Percentiles rank a stretch among this genome's conserved stretches.
Evolutionary conservation across 2,329 filamentous ascomycete species (phyloP).

Genomic region (Lachnellula hyalina): DNA sequence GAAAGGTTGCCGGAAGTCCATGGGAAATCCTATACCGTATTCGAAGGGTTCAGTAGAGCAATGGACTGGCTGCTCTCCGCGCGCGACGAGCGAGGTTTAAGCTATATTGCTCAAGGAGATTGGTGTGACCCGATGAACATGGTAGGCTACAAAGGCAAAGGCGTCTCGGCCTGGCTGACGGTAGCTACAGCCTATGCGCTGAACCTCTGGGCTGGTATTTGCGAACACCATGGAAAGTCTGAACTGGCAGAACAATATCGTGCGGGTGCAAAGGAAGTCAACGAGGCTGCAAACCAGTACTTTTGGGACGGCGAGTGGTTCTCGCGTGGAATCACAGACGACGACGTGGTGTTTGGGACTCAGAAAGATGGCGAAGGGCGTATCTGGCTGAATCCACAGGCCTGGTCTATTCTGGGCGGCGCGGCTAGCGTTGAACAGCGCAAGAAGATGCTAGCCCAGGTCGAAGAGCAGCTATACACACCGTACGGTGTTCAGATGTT

Average conservation of each 20-base stretch:
- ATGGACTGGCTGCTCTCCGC: constrained; percentile 51
- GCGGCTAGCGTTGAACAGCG: constrained; percentile 41
- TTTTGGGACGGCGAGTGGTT: constrained; percentile 55
- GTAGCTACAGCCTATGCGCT: constrained; percentile 49
- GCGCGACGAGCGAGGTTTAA: constrained; percentile 48
- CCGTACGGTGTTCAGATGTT: constrained; percentile 54
- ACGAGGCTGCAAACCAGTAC: constrained; percentile 45
- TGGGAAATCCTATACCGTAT: constrained; percentile 44
- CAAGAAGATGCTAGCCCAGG: constrained; percentile 40
- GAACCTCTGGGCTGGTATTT: constrained; percentile 48
- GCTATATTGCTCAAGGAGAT: constrained; percentile 54
- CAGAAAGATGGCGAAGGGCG: constrained; percentile 46
- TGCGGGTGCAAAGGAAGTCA: constrained; percentile 40
- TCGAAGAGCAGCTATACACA: constrained; percentile 47
- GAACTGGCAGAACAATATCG: constrained; percentile 42
- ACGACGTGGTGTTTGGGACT: constrained; percentile 47
- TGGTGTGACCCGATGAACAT: constrained; percentile 60
- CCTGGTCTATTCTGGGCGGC: constrained; percentile 50
- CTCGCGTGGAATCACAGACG: constrained; percentile 52
- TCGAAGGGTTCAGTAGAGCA: constrained; percentile 49
- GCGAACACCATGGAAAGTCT: constrained; percentile 38
- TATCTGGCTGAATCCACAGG: constrained; percentile 54
- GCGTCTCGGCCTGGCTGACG: constrained; percentile 54
- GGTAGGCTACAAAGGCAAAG: constrained; percentile 53
- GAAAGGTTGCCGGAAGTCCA: constrained; percentile 39